Conservation (phyloP, 2,329 filamentous ascomycete genomes). For the Fusarium coicis region DNA sequence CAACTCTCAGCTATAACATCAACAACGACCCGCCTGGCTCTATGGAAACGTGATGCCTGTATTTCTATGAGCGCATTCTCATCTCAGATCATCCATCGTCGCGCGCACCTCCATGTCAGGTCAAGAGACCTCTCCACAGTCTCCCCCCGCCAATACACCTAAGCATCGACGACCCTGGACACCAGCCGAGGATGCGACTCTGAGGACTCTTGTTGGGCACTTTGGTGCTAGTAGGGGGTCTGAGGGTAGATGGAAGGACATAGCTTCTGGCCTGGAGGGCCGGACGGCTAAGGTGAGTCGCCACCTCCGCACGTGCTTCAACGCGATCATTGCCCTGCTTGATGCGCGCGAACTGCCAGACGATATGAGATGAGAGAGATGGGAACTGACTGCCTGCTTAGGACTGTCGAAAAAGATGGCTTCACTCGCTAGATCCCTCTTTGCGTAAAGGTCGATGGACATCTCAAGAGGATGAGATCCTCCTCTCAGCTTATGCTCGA, state of each 20-base stretch:
- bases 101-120: slow-evolving; percentile 34
- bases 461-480: slow-evolving; percentile 43
- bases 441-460: slow-evolving; percentile 46
- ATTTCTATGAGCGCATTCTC: background rate
- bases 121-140: slow-evolving; percentile 39
- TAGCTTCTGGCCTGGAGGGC: slow-evolving; percentile 39
- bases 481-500: slow-evolving; percentile 44
- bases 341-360: background rate
- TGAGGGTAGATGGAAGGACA: slow-evolving; percentile 46
- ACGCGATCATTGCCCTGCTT: background rate
- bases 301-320: background rate
- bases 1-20: background rate
- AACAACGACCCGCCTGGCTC: background rate
- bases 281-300: slow-evolving; percentile 45
- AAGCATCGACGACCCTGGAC: slow-evolving; percentile 43
- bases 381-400: slow-evolving; percentile 2
- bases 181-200: slow-evolving; percentile 41
- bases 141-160: slow-evolving; percentile 32
- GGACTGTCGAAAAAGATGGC: slow-evolving; percentile 47
- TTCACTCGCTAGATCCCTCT: slow-evolving; percentile 46
- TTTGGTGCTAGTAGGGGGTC: slow-evolving; percentile 43
- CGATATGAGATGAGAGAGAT: background rate
- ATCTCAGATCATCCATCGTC: background rate
- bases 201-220: slow-evolving; percentile 43
- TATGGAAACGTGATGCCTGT: slow-evolving; percentile 19